Evolutionary conservation across 768 basidiomycete genomes (phyloP).

Genomic region (Lentinula lateritia): DNA sequence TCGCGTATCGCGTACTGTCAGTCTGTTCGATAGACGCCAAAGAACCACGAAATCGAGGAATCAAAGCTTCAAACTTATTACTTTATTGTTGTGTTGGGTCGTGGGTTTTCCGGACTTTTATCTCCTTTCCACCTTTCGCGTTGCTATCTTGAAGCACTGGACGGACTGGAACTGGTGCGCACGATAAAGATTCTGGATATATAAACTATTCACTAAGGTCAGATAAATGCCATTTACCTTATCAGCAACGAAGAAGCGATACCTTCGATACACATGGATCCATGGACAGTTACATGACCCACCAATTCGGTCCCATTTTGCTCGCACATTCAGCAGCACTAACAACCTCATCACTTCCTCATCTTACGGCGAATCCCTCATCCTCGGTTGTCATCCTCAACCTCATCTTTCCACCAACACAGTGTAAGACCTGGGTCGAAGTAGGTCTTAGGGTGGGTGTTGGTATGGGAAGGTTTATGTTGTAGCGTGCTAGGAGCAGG

Average conservation of each 20-base stretch:
- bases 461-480: no score
- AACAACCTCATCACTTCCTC: constrained; percentile 38
- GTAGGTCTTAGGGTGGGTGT: no score
- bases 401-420: constrained; percentile 65
- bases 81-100: constrained; percentile 73
- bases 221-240: constrained; percentile 72
- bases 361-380: constrained; percentile 62
- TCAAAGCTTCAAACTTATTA: no score
- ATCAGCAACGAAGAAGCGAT: constrained; percentile 74
- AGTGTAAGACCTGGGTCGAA: no score
- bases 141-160: constrained; percentile 49
- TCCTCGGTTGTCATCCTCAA: constrained; percentile 88
- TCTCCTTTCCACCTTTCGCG: constrained; percentile 74
- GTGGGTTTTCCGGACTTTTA: constrained; percentile 77
- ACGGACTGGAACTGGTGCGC: constrained; percentile 79
- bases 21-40: no score
- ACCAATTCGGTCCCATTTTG: constrained; percentile 71
- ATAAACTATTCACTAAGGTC: constrained; percentile 11
- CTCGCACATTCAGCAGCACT: constrained; percentile 71
- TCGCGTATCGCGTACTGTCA: no score
- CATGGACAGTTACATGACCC: constrained; percentile 68
- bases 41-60: no score
- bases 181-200: not conserved
- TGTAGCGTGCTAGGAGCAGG: no score
- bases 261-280: constrained; percentile 74